A percentile compares a stretch with the other conserved stretches of the same genome.
Evolutionary conservation across 2,329 filamentous ascomycete species (phyloP).

Genomic region (Pestalotiopsis sp.): DNA sequence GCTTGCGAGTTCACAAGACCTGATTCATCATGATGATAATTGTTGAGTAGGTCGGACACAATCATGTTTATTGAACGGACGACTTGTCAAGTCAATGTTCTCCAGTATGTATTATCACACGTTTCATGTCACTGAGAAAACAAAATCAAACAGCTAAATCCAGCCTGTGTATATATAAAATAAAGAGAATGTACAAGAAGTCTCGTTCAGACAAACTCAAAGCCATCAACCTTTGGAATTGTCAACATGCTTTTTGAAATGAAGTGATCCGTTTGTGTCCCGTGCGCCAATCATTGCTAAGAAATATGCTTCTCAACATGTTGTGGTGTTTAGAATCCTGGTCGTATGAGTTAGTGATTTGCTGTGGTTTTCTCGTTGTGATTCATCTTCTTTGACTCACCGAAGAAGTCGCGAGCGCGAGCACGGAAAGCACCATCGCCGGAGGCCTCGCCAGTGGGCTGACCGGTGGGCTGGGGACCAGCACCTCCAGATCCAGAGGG

Average conservation of each 20-base stretch:
- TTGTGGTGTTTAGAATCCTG: background rate
- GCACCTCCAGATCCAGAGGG: background rate
- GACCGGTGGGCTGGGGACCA: slow-evolving; percentile 7
- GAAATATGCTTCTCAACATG: background rate
- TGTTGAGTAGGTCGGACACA: no score
- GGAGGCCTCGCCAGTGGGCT: background rate
- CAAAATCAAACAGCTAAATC: background rate
- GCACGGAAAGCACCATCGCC: background rate
- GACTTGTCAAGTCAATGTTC: no score
- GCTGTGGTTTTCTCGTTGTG: background rate
- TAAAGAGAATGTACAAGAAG: slow-evolving; percentile 5
- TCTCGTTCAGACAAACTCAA: background rate
- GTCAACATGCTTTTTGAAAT: background rate
- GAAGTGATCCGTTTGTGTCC: background rate
- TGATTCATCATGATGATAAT: no score
- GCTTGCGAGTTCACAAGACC: no score
- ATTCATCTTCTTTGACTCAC: background rate
- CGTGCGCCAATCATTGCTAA: background rate
- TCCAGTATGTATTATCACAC: no score
- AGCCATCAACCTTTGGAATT: background rate
- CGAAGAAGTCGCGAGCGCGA: slow-evolving; percentile 7
- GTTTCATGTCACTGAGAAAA: no score
- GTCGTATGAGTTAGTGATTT: background rate
- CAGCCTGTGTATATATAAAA: slow-evolving; percentile 1
- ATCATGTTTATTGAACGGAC: no score